A percentile compares a stretch with the other conserved stretches of the same genome.
phyloP scores from a whole-genome alignment of 1,284 basidiomycete species.

The Butyriboletus appendiculatus region DNA sequence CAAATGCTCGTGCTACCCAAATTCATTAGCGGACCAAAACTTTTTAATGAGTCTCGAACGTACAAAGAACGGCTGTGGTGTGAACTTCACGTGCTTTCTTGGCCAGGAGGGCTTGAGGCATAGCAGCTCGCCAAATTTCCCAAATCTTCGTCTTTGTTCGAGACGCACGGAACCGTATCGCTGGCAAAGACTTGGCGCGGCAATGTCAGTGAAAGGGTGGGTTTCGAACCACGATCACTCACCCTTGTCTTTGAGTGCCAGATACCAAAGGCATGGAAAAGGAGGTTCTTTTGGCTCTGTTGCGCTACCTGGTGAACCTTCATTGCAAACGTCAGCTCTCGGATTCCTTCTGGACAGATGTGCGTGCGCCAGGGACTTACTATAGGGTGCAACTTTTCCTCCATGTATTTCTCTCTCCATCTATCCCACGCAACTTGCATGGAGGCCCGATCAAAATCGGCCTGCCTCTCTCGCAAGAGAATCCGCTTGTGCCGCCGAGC shows the following conservation, averaged over 20 bases:
- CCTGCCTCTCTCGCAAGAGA: conserved; percentile 59
- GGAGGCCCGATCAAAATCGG: conserved; percentile 53
- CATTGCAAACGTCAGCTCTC: conserved; percentile 6
- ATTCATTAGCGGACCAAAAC: conserved; percentile 13
- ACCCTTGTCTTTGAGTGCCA: conserved; percentile 78
- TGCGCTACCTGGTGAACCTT: conserved; percentile 64
- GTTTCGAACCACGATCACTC: conserved; percentile 19
- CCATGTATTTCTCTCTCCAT: conserved; percentile 71
- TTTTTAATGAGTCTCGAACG: conserved; percentile 29
- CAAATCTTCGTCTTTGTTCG: conserved; percentile 62
- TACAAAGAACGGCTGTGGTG: conserved; percentile 57
- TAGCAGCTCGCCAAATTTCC: conserved; percentile 62
- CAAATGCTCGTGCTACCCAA: conserved; percentile 53
- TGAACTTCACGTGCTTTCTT: conserved; percentile 66
- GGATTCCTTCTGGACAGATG: not conserved
- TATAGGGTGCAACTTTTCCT: conserved; percentile 60
- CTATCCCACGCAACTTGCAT: conserved; percentile 67
- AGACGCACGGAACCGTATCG: conserved; percentile 68
- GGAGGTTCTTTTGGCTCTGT: conserved; percentile 56
- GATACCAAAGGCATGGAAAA: conserved; percentile 65
- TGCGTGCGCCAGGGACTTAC: conserved; percentile 42
- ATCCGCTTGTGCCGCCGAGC: conserved; percentile 57
- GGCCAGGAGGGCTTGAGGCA: conserved; percentile 66
- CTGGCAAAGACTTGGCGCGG: conserved; percentile 63
- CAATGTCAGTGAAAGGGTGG: conserved; percentile 15